These are phyloP conservation scores for Fusarium tanahbumbuense DNA, from an alignment of 2,329 filamentous ascomycete species.

Conservation along the genomic window DNA sequence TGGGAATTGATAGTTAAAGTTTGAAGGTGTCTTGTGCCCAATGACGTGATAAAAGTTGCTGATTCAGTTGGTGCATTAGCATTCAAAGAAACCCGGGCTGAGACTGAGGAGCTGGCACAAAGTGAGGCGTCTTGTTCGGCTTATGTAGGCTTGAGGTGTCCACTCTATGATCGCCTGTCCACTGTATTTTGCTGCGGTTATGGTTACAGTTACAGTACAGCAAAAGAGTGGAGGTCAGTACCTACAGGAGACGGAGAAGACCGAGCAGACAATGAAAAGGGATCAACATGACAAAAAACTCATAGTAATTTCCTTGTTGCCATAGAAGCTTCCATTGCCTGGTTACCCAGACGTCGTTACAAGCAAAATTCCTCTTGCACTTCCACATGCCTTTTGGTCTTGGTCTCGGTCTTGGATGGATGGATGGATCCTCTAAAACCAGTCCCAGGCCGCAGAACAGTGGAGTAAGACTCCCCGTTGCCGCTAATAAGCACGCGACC, in stretches of 20 bases:
- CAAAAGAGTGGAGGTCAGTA: constrained; percentile 17
- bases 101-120: constrained; percentile 15
- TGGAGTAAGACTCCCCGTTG: constrained; percentile 23
- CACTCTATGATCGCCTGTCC: constrained; percentile 15
- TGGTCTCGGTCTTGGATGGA: not conserved
- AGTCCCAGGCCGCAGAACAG: not conserved
- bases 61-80: constrained; percentile 21
- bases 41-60: constrained; percentile 30
- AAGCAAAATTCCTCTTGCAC: constrained; percentile 3
- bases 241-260: not conserved
- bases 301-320: constrained; percentile 1
- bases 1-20: constrained; percentile 6
- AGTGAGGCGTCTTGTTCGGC: constrained; percentile 23
- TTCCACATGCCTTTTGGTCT: constrained; percentile 16
- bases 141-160: constrained; percentile 10
- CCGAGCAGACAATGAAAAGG: not conserved
- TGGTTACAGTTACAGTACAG: constrained; percentile 1
- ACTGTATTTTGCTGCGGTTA: not conserved
- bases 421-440: not conserved
- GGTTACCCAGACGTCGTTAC: not conserved
- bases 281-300: not conserved
- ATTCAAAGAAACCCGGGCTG: constrained; percentile 10
- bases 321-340: not conserved
- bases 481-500: constrained; percentile 42
- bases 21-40: constrained; percentile 20